phyloP scores from a whole-genome alignment of 371 early-diverging fungal species.

The Lichtheimia ramosa region DNA sequence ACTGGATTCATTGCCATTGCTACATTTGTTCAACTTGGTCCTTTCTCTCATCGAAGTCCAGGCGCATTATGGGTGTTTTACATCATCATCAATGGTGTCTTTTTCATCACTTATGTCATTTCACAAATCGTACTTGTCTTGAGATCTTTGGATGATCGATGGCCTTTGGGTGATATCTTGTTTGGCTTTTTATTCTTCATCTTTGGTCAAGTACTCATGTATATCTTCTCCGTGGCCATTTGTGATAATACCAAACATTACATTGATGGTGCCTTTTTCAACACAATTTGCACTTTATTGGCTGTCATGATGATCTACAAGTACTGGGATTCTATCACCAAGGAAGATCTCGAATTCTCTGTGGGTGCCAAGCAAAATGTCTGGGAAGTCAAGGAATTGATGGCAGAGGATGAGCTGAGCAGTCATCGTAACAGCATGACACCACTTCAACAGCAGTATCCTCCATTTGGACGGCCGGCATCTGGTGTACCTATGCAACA shows the following conservation, averaged over 20 bases:
- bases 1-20: conserved; percentile 81
- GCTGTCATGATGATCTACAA: conserved; percentile 99
- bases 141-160: conserved; percentile 92
- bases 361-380: conserved; percentile 88
- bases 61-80: conserved; percentile 85
- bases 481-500: conserved; percentile 11
- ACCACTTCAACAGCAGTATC: conserved; percentile 13
- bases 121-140: conserved; percentile 92
- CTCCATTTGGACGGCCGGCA: conserved; percentile 12
- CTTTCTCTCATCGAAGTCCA: conserved; percentile 66
- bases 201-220: conserved; percentile 81
- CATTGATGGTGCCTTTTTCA: conserved; percentile 96
- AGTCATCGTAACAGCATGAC: conserved; percentile 23
- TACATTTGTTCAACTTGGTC: conserved; percentile 71
- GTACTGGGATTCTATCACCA: conserved; percentile 98
- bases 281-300: conserved; percentile 86
- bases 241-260: conserved; percentile 92
- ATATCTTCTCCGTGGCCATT: conserved; percentile 74
- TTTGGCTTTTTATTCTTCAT: conserved; percentile 88
- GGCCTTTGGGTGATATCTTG: conserved; percentile 94
- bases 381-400: conserved; percentile 91
- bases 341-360: conserved; percentile 96
- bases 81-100: conserved; percentile 84
- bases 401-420: conserved; percentile 56
- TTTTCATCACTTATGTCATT: conserved; percentile 82